Conservation (phyloP, 2,329 filamentous ascomycete genomes). For the Fusarium musae region DNA sequence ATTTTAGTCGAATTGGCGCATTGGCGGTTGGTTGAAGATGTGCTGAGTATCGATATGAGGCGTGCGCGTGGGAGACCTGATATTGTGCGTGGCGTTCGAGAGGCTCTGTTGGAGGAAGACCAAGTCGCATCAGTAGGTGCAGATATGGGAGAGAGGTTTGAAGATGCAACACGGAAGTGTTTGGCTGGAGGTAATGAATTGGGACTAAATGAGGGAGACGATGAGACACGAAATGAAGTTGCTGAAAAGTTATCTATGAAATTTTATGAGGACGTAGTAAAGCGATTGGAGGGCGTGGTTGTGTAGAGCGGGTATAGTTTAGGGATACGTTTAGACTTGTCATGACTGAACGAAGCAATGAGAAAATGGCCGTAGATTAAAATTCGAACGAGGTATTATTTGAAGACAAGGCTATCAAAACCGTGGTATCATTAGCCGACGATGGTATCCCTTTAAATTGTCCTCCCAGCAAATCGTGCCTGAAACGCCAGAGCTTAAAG, state of each 20-base stretch:
- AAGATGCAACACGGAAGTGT: constrained; percentile 52
- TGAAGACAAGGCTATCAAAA: constrained; percentile 1
- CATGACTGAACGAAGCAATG: neutral
- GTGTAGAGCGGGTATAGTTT: constrained; percentile 40
- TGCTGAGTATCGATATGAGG: constrained; percentile 54
- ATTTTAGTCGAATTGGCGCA: constrained; percentile 65
- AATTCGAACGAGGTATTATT: neutral
- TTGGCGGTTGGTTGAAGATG: constrained; percentile 59
- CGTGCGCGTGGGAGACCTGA: constrained; percentile 50
- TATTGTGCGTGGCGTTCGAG: constrained; percentile 51
- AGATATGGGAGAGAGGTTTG: constrained; percentile 54
- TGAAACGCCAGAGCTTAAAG: constrained; percentile 37
- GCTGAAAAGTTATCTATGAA: constrained; percentile 53
- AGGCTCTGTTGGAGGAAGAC: constrained; percentile 46
- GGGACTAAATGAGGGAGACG: constrained; percentile 50
- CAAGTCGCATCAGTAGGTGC: constrained; percentile 50
- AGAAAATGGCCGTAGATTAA: neutral
- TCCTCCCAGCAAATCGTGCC: constrained; percentile 25
- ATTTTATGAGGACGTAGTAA: constrained; percentile 59
- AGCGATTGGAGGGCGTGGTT: constrained; percentile 52
- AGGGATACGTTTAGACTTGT: neutral
- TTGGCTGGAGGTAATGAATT: constrained; percentile 52
- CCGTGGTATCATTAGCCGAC: constrained; percentile 18
- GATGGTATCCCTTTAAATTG: neutral
- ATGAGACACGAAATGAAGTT: constrained; percentile 55